These are phyloP conservation scores for Takakia lepidozioides DNA, from an alignment of 225 moss, liverwort and hornwort genomes.

Conservation along the genomic window DNA sequence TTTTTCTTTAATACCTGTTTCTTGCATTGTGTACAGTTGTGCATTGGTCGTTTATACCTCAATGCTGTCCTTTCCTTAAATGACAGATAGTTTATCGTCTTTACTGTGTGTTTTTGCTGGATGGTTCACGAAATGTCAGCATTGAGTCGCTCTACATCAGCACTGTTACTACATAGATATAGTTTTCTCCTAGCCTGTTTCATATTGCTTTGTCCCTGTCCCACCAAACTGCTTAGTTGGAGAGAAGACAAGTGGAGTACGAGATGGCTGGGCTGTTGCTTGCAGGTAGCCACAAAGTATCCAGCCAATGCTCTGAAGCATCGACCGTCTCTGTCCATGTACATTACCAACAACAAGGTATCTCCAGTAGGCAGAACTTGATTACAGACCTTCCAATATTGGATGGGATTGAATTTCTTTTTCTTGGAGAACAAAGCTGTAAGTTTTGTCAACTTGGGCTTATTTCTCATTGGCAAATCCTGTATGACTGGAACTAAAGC, in stretches of 20 bases:
- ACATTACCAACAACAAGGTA: slow-evolving; percentile 58
- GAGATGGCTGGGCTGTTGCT: background rate
- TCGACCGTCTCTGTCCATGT: slow-evolving; percentile 52
- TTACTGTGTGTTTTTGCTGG: background rate
- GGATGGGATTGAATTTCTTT: background rate
- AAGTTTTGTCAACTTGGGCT: background rate
- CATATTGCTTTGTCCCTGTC: background rate
- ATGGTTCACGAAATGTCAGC: background rate
- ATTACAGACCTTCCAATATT: background rate
- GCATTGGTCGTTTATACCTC: too few relatives aligned
- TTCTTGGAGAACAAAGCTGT: background rate
- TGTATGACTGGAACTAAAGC: too few relatives aligned
- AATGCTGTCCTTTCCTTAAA: background rate
- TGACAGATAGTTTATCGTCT: background rate
- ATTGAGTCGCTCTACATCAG: background rate
- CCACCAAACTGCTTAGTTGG: too few relatives aligned
- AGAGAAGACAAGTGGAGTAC: background rate
- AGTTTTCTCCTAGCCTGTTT: background rate
- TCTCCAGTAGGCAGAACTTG: background rate
- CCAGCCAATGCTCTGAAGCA: slow-evolving; percentile 78
- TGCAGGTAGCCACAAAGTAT: slow-evolving; percentile 90
- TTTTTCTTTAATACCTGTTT: too few relatives aligned
- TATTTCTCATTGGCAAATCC: too few relatives aligned
- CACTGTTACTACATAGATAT: background rate
- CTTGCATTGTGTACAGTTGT: too few relatives aligned